Conservation (phyloP, 768 basidiomycete species). For the Boletus coccyginus region DNA sequence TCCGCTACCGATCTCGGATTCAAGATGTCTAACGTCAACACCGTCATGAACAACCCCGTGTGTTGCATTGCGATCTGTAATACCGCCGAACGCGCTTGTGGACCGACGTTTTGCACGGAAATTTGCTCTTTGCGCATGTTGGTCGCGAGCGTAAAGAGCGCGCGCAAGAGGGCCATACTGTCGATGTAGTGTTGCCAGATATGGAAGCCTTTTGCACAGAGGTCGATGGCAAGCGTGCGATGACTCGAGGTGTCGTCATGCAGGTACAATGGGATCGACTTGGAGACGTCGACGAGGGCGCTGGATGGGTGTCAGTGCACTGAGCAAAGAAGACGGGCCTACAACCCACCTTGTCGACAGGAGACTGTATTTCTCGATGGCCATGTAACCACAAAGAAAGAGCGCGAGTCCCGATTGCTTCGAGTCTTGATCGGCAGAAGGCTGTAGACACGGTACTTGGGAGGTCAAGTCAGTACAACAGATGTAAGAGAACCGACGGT, state of each 20-base stretch:
- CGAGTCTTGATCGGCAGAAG: slow-evolving; percentile 57
- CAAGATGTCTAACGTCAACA: slow-evolving; percentile 85
- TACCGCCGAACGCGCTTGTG: slow-evolving; percentile 80
- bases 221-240: slow-evolving; percentile 76
- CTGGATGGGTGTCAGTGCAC: slow-evolving; percentile 36
- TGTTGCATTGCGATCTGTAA: slow-evolving; percentile 80
- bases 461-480: slow-evolving; percentile 8
- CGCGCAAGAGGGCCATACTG: slow-evolving; percentile 81
- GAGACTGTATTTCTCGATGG: slow-evolving; percentile 74
- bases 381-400: slow-evolving; percentile 80
- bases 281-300: slow-evolving; percentile 78
- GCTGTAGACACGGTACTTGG: slow-evolving; percentile 61
- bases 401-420: slow-evolving; percentile 64
- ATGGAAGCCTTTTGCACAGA: slow-evolving; percentile 87
- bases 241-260: slow-evolving; percentile 68
- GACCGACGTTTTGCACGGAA: slow-evolving; percentile 61
- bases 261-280: slow-evolving; percentile 76
- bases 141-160: slow-evolving; percentile 80
- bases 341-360: slow-evolving; percentile 63
- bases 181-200: slow-evolving; percentile 96
- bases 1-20: slow-evolving; percentile 72
- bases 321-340: neutral
- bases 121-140: slow-evolving; percentile 67
- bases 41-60: slow-evolving; percentile 92
- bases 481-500: neutral